Conservation (phyloP, 2,329 filamentous ascomycete species). For the Chaetomiaceae sp. region DNA sequence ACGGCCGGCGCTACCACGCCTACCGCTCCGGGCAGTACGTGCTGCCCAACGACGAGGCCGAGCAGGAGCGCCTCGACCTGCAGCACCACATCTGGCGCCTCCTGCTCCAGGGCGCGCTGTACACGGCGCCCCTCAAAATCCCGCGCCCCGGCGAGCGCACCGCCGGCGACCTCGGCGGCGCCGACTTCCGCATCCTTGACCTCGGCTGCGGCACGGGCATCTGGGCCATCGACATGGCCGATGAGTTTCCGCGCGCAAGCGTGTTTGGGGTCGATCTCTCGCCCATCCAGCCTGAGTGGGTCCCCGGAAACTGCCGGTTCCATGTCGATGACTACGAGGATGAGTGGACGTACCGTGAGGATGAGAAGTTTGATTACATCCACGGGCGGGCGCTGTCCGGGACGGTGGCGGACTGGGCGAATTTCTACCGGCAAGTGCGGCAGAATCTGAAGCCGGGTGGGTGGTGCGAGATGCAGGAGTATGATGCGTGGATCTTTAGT, state of each 20-base stretch:
- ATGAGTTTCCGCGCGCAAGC: slow-evolving; percentile 36
- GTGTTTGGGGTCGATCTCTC: slow-evolving; percentile 52
- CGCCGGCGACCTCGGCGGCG: background rate
- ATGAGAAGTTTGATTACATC: slow-evolving; percentile 52
- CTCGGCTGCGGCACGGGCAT: slow-evolving; percentile 59
- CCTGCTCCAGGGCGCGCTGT: slow-evolving; percentile 41
- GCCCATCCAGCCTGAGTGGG: slow-evolving; percentile 54
- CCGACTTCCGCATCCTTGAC: slow-evolving; percentile 45
- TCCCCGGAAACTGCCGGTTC: slow-evolving; percentile 56
- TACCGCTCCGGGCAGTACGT: slow-evolving; percentile 42
- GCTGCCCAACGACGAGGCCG: slow-evolving; percentile 49
- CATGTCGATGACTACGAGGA: slow-evolving; percentile 56
- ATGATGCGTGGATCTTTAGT: slow-evolving; percentile 31
- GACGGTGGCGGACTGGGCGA: slow-evolving; percentile 18
- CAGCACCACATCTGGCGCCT: slow-evolving; percentile 51
- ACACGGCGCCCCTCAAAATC: slow-evolving; percentile 37
- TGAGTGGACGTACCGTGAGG: slow-evolving; percentile 40
- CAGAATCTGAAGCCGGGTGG: slow-evolving; percentile 4
- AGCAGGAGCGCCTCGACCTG: slow-evolving; percentile 51
- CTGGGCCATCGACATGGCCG: slow-evolving; percentile 58
- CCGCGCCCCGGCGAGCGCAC: background rate
- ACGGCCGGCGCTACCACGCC: slow-evolving; percentile 46
- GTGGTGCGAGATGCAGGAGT: slow-evolving; percentile 22
- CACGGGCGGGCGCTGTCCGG: slow-evolving; percentile 40
- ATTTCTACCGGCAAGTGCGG: slow-evolving; percentile 14